Base-by-base conservation (phyloP, 2,329 filamentous ascomycete genomes). In the Scleromitrula shiraiana region DNA sequence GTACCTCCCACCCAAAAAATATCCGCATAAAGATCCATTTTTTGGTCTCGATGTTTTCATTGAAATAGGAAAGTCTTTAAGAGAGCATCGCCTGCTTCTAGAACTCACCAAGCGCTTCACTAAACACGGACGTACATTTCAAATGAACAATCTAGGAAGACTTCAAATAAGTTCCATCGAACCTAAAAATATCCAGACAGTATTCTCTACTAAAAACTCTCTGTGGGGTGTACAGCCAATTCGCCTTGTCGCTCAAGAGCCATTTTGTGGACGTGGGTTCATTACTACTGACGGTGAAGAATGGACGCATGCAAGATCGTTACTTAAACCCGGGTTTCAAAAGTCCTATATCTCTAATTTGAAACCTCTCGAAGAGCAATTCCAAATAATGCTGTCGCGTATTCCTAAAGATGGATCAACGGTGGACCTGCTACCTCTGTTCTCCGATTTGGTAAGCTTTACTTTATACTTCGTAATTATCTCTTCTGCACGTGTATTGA, bases 341-440 rank as follows among this genome's bases (percentile, higher is more conserved):
- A 64, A 70, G 4, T 69, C 72, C 50, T 70, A 75, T 60, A 67
- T 76, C 33, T 78, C 80, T 29, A 83, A 90, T 60, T 68, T 90
- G 20, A 10, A 27, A 8, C 14, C 29, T 12, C 19, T 19, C 8
- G 30, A 26, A 17, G 29, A 19, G 5, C 29, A 23, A 1, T 14
- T 43, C 17, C 20, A 43, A 17, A 15, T 33, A 1, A 33, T 43
- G 5, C n/a, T 43, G 6, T 17, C 5, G n/a, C 20, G 5, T 3
- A 35, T 43, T n/a, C 29, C 29, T 7, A 24, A 24, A 14, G 29
- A 43, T 35, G n/a, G 20, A 5, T 33, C 29, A 4, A 43, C 29
- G 17, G 14, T 35, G 17, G 20, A 35, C 24, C 5, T 43, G 17
- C 23, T 33, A 20, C 41, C 41, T 12, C 22, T 35, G 3, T 8